Evolutionary conservation across 495 filamentous ascomycete species (phyloP).

Genomic region (Neurospora tetrasperma): DNA sequence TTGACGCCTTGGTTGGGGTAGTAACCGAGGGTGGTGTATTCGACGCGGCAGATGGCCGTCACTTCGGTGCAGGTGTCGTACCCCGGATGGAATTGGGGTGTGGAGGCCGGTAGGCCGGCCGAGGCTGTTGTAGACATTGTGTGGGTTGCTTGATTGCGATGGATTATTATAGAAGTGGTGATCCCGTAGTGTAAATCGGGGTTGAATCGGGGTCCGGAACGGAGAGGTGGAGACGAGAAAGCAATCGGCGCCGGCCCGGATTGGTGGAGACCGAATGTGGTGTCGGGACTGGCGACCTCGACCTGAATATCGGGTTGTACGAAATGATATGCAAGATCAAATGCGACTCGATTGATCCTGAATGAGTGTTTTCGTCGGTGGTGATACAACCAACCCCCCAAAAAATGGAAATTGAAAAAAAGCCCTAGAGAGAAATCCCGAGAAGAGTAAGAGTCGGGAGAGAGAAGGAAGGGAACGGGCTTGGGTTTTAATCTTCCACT

Average conservation of each 20-base stretch:
- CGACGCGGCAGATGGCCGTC: conserved; percentile 41
- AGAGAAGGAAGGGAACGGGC: background rate
- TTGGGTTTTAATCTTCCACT: background rate
- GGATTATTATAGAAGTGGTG: background rate
- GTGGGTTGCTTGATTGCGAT: background rate
- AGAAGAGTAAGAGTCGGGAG: background rate
- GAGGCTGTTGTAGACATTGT: conserved; percentile 4
- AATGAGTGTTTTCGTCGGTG: background rate
- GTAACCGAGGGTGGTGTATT: conserved; percentile 57
- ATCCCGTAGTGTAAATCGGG: background rate
- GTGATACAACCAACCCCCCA: background rate
- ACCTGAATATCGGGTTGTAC: background rate
- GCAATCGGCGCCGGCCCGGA: background rate
- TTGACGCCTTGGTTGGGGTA: conserved; percentile 53
- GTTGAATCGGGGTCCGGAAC: background rate
- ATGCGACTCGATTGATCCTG: background rate
- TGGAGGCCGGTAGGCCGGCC: background rate
- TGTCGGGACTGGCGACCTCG: background rate
- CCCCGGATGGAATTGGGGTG: conserved; percentile 15
- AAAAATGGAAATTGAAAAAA: background rate
- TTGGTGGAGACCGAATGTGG: background rate
- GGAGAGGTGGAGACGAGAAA: conserved; percentile 2
- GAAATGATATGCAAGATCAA: background rate
- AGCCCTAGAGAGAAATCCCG: background rate
- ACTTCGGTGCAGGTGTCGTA: conserved; percentile 39